Percentiles rank a stretch among this genome's conserved stretches.
Conservation (phyloP, 129 eudicot species). For the Centrapalus pauciflorus region DNA sequence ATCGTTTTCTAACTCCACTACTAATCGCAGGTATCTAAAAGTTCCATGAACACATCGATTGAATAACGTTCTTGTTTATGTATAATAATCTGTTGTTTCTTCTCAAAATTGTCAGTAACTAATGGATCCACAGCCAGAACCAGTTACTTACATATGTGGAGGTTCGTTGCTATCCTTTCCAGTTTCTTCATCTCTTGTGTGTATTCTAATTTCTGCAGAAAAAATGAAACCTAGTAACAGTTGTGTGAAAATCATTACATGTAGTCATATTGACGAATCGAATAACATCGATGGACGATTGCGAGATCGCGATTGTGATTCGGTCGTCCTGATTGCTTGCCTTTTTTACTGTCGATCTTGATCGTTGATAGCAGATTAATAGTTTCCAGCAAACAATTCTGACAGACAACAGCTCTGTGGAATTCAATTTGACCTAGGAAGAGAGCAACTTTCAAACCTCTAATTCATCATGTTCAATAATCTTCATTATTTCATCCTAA, state of each 20-base stretch:
- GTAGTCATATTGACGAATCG: background rate
- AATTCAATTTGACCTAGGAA: too few species aligned
- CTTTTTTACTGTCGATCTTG: background rate
- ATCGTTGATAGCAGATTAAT: too few species aligned
- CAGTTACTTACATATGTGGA: conserved; percentile 84
- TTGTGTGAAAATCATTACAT: background rate
- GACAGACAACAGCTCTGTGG: too few species aligned
- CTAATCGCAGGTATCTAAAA: background rate
- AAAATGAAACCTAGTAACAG: background rate
- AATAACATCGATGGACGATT: background rate
- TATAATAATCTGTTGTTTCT: background rate
- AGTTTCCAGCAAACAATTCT: too few species aligned
- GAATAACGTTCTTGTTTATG: background rate
- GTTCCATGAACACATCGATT: background rate
- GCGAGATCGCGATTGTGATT: background rate
- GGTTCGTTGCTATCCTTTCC: conserved; percentile 31
- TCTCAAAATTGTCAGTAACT: background rate
- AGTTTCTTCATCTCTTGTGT: background rate
- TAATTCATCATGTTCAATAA: too few species aligned
- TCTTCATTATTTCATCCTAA: too few species aligned
- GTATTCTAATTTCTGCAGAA: background rate
- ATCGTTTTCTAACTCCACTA: background rate
- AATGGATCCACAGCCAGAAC: conserved; percentile 84
- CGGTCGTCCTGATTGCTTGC: background rate
- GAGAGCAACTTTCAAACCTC: too few species aligned